These are phyloP conservation scores for Gyrodon lividus DNA, from an alignment of 768 basidiomycete species.

Conservation along the genomic window DNA sequence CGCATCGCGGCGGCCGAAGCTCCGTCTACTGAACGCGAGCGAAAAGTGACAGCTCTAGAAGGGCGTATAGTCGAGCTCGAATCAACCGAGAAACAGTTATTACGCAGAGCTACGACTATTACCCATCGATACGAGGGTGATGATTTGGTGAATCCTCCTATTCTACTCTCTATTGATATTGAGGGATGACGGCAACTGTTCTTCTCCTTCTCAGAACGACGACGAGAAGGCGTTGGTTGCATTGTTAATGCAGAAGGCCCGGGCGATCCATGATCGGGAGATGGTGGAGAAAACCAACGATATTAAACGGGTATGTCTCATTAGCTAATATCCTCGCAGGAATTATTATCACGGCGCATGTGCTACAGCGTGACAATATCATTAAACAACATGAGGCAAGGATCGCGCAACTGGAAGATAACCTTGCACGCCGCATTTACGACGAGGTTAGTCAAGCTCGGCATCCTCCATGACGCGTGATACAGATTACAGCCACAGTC, in stretches of 20 bases:
- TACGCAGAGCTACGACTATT: constrained; percentile 26
- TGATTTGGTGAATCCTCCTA: constrained; percentile 41
- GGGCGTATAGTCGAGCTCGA: constrained; percentile 27
- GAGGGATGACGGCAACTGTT: constrained; percentile 13
- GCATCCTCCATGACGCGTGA: constrained; percentile 14
- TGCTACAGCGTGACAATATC: constrained; percentile 46
- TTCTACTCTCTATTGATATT: constrained; percentile 3
- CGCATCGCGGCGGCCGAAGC: constrained; percentile 24
- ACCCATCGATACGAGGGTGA: constrained; percentile 43
- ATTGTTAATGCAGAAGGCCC: constrained; percentile 42
- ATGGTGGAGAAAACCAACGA: constrained; percentile 56
- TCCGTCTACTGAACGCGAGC: constrained; percentile 24
- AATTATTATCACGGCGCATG: constrained; percentile 2
- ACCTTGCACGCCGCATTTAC: constrained; percentile 44
- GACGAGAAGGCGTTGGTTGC: constrained; percentile 50
- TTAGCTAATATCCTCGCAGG: constrained; percentile 2
- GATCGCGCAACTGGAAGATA: constrained; percentile 45
- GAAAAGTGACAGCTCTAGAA: constrained; percentile 24
- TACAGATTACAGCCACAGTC: constrained; percentile 11
- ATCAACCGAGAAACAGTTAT: constrained; percentile 28
- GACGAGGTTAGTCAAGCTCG: constrained; percentile 27
- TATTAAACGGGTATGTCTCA: constrained; percentile 45
- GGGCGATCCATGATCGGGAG: constrained; percentile 51
- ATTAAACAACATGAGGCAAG: constrained; percentile 44
- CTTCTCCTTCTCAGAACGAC: constrained; percentile 44